Conservation (phyloP, 495 filamentous ascomycete genomes). For the Neurospora sp. region DNA sequence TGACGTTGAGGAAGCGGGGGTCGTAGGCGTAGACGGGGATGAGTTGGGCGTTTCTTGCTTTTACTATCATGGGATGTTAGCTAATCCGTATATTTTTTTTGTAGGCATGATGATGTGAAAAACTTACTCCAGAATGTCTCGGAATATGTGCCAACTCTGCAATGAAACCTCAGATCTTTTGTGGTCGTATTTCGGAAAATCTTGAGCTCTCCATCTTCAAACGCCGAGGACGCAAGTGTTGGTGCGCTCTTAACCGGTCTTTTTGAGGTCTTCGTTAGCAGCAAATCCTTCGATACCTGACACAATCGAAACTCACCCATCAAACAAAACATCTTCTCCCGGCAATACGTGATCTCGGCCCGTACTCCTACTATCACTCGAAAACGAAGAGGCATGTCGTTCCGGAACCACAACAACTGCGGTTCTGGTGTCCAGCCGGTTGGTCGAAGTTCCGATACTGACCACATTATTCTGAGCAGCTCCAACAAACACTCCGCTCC, state of each 20-base stretch:
- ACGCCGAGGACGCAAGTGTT: constrained; percentile 11
- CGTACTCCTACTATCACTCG: constrained; percentile 16
- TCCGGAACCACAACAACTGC: constrained; percentile 17
- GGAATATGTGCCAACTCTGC: constrained; percentile 18
- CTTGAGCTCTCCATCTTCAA: constrained; percentile 19
- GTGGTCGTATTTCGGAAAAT: constrained; percentile 22
- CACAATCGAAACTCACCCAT: constrained; percentile 10
- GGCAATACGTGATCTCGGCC: constrained; percentile 26
- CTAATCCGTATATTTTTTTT: not conserved
- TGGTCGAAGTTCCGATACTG: constrained; percentile 1
- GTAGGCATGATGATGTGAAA: not conserved
- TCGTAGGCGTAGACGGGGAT: constrained; percentile 28
- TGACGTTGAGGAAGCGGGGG: constrained; percentile 17
- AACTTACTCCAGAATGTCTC: constrained; percentile 27
- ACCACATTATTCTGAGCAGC: constrained; percentile 1
- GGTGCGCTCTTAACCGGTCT: constrained; percentile 20
- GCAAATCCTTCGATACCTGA: not conserved
- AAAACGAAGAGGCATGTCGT: constrained; percentile 7
- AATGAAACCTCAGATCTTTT: constrained; percentile 22
- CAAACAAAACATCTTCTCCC: constrained; percentile 22
- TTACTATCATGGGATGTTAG: constrained; percentile 11
- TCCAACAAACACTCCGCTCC: not conserved
- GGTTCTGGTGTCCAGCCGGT: constrained; percentile 18
- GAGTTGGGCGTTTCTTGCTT: constrained; percentile 22
- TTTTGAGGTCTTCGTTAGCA: not conserved